phyloP scores from a whole-genome alignment of 192 early-diverging fungal species.

The Allomyces macrogynus region DNA sequence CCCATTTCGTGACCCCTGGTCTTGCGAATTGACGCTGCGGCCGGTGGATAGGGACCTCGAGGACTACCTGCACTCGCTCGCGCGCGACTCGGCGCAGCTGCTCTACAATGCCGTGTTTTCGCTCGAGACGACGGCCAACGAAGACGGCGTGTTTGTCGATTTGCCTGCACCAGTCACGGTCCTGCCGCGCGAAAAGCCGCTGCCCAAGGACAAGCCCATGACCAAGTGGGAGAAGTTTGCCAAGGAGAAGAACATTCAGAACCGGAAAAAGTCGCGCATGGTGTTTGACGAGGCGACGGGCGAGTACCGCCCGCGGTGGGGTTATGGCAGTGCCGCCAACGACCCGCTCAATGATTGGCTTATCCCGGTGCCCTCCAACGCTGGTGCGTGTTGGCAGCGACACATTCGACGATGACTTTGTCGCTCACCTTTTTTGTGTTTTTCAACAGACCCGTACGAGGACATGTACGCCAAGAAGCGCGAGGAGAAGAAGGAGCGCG shows the following conservation, averaged over 20 bases:
- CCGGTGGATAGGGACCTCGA: constrained; percentile 20
- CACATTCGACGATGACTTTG: background rate
- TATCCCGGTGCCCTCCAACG: constrained; percentile 66
- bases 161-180: constrained; percentile 45
- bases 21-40: background rate
- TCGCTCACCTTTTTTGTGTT: background rate
- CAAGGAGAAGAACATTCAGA: constrained; percentile 80
- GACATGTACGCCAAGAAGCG: constrained; percentile 62
- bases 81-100: constrained; percentile 64
- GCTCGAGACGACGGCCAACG: constrained; percentile 39
- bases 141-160: constrained; percentile 53
- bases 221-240: constrained; percentile 99
- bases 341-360: constrained; percentile 66
- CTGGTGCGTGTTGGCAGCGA: constrained; percentile 10
- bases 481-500: constrained; percentile 71
- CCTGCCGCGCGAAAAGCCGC: constrained; percentile 76
- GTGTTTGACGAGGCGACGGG: constrained; percentile 62
- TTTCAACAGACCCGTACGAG: constrained; percentile 46
- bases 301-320: constrained; percentile 75
- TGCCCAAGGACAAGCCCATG: constrained; percentile 70
- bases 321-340: constrained; percentile 62
- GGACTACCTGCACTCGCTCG: constrained; percentile 40
- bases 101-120: constrained; percentile 76
- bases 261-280: constrained; percentile 58
- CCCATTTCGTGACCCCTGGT: background rate